These are phyloP conservation scores for Pseudogymnoascus sp. DNA, from an alignment of 2,329 filamentous ascomycete species.

Conservation along the genomic window DNA sequence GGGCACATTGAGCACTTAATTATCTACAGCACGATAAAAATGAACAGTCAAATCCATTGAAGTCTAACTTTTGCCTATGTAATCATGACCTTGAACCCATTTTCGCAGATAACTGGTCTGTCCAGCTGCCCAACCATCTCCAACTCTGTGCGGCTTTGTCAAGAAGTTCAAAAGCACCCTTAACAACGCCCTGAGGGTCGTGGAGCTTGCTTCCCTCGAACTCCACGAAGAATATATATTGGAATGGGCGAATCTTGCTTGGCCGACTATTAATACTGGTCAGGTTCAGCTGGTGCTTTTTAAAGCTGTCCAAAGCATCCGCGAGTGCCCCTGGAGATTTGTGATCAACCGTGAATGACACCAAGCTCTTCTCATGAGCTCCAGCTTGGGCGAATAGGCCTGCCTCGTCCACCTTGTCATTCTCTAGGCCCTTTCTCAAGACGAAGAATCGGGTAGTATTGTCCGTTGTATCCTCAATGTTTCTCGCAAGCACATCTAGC, in stretches of 20 bases:
- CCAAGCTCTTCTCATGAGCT: constrained; percentile 53
- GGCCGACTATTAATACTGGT: constrained; percentile 87
- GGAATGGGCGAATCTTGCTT: constrained; percentile 66
- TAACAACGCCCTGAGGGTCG: constrained; percentile 51
- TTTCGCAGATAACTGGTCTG: constrained; percentile 22
- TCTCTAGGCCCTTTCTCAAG: constrained; percentile 33
- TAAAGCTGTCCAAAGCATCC: constrained; percentile 72
- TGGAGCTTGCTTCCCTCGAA: constrained; percentile 57
- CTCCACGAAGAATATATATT: constrained; percentile 94
- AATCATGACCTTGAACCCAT: not conserved
- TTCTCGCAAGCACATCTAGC: constrained; percentile 59
- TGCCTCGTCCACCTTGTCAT: constrained; percentile 13
- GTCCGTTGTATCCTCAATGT: constrained; percentile 65
- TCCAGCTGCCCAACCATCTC: constrained; percentile 66
- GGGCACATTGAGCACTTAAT: constrained; percentile 66
- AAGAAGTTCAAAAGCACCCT: constrained; percentile 52
- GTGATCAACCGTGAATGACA: constrained; percentile 79
- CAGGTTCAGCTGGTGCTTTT: constrained; percentile 64
- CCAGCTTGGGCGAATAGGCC: not conserved
- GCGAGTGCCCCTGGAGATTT: constrained; percentile 73
- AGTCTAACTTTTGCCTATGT: not conserved
- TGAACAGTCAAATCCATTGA: not conserved
- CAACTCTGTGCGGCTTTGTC: constrained; percentile 50
- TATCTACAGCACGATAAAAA: not conserved
- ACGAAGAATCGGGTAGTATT: constrained; percentile 78